Conservation (phyloP, 1,139 yeast species). For the Hyphopichia pseudoburtonii region DNA sequence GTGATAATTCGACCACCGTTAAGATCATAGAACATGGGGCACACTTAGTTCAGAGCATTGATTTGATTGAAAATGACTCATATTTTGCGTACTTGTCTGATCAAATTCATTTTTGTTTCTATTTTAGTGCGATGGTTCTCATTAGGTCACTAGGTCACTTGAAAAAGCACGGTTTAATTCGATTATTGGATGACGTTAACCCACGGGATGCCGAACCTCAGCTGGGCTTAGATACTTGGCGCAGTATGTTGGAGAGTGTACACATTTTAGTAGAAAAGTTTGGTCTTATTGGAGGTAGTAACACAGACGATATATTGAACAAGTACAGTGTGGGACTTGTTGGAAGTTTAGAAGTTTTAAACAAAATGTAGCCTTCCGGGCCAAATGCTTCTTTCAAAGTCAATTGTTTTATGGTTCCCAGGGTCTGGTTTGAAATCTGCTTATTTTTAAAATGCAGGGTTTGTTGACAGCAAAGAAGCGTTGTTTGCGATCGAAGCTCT, state of each 20-base stretch:
- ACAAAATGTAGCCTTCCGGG: not conserved
- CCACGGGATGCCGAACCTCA: not conserved
- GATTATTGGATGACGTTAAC: constrained; percentile 1
- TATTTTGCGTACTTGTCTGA: constrained; percentile 71
- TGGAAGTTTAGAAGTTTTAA: not conserved
- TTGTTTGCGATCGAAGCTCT: too few relatives aligned
- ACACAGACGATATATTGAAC: constrained; percentile 28
- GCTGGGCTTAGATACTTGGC: not conserved
- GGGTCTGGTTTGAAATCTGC: too few relatives aligned
- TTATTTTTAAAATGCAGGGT: too few relatives aligned
- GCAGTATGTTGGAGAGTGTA: constrained; percentile 12
- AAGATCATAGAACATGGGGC: constrained; percentile 36
- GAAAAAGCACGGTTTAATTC: not conserved
- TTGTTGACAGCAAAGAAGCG: too few relatives aligned
- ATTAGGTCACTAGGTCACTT: constrained; percentile 22
- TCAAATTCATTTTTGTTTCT: constrained; percentile 61
- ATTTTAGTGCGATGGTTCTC: constrained; percentile 49
- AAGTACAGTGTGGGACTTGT: constrained; percentile 25
- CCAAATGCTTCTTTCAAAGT: too few relatives aligned
- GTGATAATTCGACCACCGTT: constrained; percentile 20
- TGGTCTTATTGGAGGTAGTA: constrained; percentile 26
- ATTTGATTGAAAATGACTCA: constrained; percentile 51
- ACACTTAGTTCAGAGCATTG: constrained; percentile 41
- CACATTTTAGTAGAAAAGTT: constrained; percentile 29
- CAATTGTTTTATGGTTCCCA: too few relatives aligned